A percentile compares a stretch with the other conserved stretches of the same genome.
Conservation (phyloP, 441 rosid species). For the Erysimum cheiri region DNA sequence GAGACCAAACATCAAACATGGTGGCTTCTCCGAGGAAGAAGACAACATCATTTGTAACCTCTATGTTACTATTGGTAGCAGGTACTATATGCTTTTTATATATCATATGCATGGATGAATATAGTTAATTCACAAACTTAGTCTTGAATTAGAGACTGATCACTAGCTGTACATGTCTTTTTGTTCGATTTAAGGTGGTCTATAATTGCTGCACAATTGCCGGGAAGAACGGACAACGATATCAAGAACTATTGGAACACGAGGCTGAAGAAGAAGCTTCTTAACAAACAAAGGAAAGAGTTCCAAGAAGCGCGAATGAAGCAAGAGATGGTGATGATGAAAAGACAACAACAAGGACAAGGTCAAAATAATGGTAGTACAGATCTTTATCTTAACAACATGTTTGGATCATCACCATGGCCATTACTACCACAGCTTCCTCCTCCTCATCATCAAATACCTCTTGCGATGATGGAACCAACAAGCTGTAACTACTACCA, state of each 20-base stretch:
- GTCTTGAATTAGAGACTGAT: conserved; percentile 9
- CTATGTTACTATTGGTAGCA: conserved; percentile 89
- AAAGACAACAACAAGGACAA: conserved; percentile 40
- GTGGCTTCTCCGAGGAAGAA: conserved; percentile 97
- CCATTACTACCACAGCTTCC: conserved; percentile 47
- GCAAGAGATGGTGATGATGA: conserved; percentile 57
- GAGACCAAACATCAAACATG: conserved; percentile 96
- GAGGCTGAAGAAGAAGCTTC: conserved; percentile 64
- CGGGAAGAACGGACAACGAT: conserved; percentile 77
- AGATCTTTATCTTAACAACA: conserved; percentile 44
- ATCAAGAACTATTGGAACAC: conserved; percentile 85
- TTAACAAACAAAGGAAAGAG: conserved; percentile 74
- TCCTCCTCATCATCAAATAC: conserved; percentile 40
- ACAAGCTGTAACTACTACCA: conserved; percentile 50
- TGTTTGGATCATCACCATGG: conserved; percentile 47
- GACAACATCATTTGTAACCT: conserved; percentile 93
- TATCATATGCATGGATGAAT: conserved; percentile 22
- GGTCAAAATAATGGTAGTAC: conserved; percentile 43
- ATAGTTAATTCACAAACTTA: neutral
- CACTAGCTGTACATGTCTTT: neutral
- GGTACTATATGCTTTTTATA: conserved; percentile 49
- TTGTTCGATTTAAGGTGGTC: conserved; percentile 62
- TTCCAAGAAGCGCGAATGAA: conserved; percentile 54
- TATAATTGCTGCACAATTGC: conserved; percentile 71
- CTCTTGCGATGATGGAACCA: conserved; percentile 40